Evolutionary conservation across 2,329 filamentous ascomycete genomes (phyloP), one percentile per base, ranked within the genome.

Genomic region (Xylariaceae sp.): DNA sequence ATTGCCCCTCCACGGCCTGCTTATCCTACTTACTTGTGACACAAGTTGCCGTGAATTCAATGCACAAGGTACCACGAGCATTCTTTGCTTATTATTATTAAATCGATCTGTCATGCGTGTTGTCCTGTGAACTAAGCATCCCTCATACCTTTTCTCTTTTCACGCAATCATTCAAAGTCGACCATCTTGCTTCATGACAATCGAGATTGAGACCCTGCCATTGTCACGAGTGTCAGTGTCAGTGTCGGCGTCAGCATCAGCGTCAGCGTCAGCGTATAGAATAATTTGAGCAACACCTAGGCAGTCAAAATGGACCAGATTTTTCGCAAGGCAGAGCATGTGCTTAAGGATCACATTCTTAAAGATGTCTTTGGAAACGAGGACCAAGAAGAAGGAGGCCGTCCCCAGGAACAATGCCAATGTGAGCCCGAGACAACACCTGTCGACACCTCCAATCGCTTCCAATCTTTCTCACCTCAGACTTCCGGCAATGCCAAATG

Each of bases 401-500:
- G 47, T 9, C 36, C 31, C 5, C 41, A 52, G 28, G 29, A 60
- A 12, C 47, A 58, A 37, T 37, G 21, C n/a, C 55, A 59, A 2
- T 19, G 12, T 31, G 7, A 31, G 23, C 58, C 41, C 36, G 61
- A 21, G 31, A 21, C n/a, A n/a, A n/a, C n/a, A 49, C 76, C 58
- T 14, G 58, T 61, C 39, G 53, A 80, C 61, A 74, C 73, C 23
- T 71, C 75, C 23, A 80, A 88, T 64, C 81, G 85, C 45, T 87
- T 80, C 69, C 77, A 82, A 57, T 87, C 85, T 57, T 96, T 96
- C 76, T 89, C 90, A 1, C 86, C 90, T 1, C 83, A 87, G 67
- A 83, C 89, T 17, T 82, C 84, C 28, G 88, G 89, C 54, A 88
- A 92, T 69, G 86, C 85, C 61, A 96, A 96, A 79, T 96, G 92